Evolutionary conservation across 306 rosid species (phyloP).

Genomic region (Dalbergia cochinchinensis): DNA sequence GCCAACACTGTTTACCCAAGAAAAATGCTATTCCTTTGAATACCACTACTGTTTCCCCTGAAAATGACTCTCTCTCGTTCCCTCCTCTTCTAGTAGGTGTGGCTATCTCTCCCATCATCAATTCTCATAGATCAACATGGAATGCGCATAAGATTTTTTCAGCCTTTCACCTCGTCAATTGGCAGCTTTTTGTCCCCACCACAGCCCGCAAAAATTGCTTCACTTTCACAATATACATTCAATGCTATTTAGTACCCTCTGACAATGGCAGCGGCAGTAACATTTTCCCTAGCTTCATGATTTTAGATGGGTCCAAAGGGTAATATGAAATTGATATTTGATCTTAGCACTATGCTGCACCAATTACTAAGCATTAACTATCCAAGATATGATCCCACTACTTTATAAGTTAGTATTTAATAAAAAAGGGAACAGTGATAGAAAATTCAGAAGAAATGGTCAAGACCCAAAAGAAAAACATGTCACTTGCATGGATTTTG

Average conservation of each 20-base stretch:
- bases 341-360: too few species aligned
- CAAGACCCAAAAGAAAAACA: slow-evolving; percentile 44
- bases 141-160: too few species aligned
- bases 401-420: too few species aligned
- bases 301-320: slow-evolving; percentile 36
- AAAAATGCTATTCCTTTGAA: too few species aligned
- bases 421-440: background rate
- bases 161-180: background rate
- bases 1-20: too few species aligned
- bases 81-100: background rate
- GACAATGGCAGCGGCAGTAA: background rate
- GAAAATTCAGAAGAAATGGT: slow-evolving; percentile 23
- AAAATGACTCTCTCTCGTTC: slow-evolving; percentile 22
- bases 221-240: background rate
- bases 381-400: background rate
- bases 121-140: too few species aligned
- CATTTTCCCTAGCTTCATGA: background rate
- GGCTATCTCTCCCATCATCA: too few species aligned
- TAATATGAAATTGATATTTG: slow-evolving; percentile 16
- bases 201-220: background rate
- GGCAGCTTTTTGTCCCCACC: slow-evolving; percentile 17
- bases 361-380: background rate
- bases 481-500: slow-evolving; percentile 1
- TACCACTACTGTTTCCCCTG: too few species aligned
- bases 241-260: background rate